Conservation (phyloP, 805 yeast genomes). For the Saccharomyces paradoxus region DNA sequence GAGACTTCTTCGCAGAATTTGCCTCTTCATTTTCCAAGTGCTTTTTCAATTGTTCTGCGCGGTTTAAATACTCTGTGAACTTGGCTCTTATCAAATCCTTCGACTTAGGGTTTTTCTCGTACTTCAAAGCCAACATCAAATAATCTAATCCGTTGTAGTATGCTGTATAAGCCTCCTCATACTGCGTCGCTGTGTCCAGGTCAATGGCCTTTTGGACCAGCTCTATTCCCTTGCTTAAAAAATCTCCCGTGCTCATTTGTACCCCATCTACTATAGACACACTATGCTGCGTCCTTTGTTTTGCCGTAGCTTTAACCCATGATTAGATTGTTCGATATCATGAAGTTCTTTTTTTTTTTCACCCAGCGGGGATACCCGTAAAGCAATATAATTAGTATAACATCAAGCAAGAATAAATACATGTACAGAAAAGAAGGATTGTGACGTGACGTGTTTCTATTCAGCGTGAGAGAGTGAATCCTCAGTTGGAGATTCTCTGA, state of each 20-base stretch:
- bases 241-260: slow-evolving; percentile 53
- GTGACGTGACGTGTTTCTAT: background rate
- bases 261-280: background rate
- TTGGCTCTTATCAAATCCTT: slow-evolving; percentile 83
- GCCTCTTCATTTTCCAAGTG: slow-evolving; percentile 70
- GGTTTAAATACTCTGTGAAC: slow-evolving; percentile 79
- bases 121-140: slow-evolving; percentile 89
- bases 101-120: slow-evolving; percentile 83
- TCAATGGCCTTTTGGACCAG: slow-evolving; percentile 91
- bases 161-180: slow-evolving; percentile 88
- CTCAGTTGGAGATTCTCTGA: slow-evolving; percentile 2
- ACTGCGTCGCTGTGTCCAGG: slow-evolving; percentile 80
- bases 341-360: background rate
- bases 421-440: background rate
- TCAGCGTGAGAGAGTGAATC: background rate
- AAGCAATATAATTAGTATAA: background rate
- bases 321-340: background rate
- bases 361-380: background rate
- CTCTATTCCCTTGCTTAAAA: slow-evolving; percentile 89
- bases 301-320: background rate
- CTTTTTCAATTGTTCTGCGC: slow-evolving; percentile 91
- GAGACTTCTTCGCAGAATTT: slow-evolving; percentile 34
- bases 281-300: background rate
- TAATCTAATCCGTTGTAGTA: slow-evolving; percentile 92
- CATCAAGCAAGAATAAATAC: background rate